Evolutionary conservation across 2,329 filamentous ascomycete genomes (phyloP).

Genomic region (Colletotrichum tofieldiae): DNA sequence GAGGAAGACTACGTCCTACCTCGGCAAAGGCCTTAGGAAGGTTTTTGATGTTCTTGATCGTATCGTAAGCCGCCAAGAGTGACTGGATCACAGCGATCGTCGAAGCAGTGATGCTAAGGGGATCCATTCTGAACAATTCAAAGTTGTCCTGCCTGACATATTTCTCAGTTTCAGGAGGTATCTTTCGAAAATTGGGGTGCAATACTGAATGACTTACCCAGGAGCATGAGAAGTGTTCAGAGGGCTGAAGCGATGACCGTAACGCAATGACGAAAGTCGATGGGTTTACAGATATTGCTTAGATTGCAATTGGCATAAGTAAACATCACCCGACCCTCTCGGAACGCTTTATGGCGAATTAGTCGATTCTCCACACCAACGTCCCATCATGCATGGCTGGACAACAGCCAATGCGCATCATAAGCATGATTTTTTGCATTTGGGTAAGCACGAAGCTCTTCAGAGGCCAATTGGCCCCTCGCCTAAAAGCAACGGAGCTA

Average conservation of each 20-base stretch:
- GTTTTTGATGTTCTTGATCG: conserved; percentile 18
- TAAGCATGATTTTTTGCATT: background rate
- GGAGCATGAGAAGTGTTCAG: background rate
- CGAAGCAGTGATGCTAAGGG: conserved; percentile 20
- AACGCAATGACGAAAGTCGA: background rate
- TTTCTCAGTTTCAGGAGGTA: background rate
- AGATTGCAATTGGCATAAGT: too few species aligned
- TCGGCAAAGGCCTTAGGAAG: conserved; percentile 23
- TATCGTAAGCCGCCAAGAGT: conserved; percentile 9
- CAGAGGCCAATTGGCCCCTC: background rate
- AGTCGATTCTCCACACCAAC: background rate
- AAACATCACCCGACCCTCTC: background rate
- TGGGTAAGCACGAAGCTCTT: background rate
- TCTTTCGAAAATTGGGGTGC: background rate
- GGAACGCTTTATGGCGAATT: background rate
- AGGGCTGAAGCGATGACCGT: background rate
- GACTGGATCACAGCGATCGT: conserved; percentile 25
- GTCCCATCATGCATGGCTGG: background rate
- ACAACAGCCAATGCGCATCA: background rate
- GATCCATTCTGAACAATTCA: background rate
- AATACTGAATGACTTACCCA: background rate
- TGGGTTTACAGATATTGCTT: background rate
- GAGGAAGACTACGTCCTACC: conserved; percentile 17
- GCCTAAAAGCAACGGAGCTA: background rate
- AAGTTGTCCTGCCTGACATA: background rate